These are phyloP conservation scores for Cadophora gregata DNA, from an alignment of 2,329 filamentous ascomycete species.

Conservation along the genomic window DNA sequence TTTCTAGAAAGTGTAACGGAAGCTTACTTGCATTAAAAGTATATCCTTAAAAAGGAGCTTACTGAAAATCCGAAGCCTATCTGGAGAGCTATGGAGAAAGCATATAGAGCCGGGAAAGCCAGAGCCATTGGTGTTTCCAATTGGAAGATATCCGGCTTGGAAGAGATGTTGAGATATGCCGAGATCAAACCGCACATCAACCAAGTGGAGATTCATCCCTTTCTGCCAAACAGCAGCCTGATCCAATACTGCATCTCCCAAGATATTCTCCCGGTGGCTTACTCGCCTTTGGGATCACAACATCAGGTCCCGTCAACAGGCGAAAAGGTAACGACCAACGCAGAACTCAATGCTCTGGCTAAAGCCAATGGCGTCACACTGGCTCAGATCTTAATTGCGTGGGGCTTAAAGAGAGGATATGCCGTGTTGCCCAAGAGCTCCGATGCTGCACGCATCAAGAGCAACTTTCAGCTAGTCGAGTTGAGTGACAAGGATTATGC, in stretches of 20 bases:
- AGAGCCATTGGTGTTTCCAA: slow-evolving; percentile 66
- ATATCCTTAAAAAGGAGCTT: slow-evolving; percentile 66
- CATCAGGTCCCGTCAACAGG: slow-evolving; percentile 69
- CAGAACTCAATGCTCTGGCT: slow-evolving; percentile 64
- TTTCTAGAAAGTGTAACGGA: background rate
- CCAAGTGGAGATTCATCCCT: slow-evolving; percentile 75
- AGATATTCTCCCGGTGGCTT: slow-evolving; percentile 75
- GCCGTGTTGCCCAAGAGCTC: slow-evolving; percentile 41
- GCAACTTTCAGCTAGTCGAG: slow-evolving; percentile 70
- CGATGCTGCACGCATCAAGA: slow-evolving; percentile 68
- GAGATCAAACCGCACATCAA: slow-evolving; percentile 57
- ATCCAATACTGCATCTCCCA: slow-evolving; percentile 71
- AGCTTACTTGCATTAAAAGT: slow-evolving; percentile 52
- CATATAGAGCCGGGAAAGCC: slow-evolving; percentile 64
- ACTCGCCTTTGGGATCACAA: slow-evolving; percentile 69
- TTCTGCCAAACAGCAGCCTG: slow-evolving; percentile 73
- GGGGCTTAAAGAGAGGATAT: slow-evolving; percentile 66
- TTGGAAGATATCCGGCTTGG: slow-evolving; percentile 58
- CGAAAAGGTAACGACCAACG: slow-evolving; percentile 69
- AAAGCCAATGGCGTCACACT: slow-evolving; percentile 66
- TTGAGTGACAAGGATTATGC: slow-evolving; percentile 66
- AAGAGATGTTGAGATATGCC: slow-evolving; percentile 56
- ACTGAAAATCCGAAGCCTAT: slow-evolving; percentile 70
- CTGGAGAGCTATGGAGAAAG: slow-evolving; percentile 77
- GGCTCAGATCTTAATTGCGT: slow-evolving; percentile 71